Percentiles rank a stretch among this genome's conserved stretches.
These are phyloP conservation scores for Leccinum obscurum DNA, from an alignment of 768 basidiomycete species.

Conservation along the genomic window DNA sequence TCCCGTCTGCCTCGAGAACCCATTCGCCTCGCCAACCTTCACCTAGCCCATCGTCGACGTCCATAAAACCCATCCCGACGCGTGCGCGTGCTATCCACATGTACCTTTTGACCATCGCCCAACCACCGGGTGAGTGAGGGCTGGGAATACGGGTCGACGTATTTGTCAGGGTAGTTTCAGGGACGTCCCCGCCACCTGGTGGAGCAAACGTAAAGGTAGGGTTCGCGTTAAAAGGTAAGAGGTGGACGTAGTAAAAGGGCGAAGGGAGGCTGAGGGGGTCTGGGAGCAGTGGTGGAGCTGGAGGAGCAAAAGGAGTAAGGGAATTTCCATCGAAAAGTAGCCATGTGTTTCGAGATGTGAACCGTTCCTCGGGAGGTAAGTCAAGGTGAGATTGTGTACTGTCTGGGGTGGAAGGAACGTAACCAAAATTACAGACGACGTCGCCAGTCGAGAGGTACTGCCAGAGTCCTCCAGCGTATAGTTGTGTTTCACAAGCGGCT, in stretches of 20 bases:
- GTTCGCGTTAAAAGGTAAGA: slow-evolving; percentile 42
- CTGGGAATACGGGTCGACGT: slow-evolving; percentile 46
- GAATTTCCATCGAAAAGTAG: slow-evolving; percentile 66
- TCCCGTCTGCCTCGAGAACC: slow-evolving; percentile 80
- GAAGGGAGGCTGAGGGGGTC: slow-evolving; percentile 67
- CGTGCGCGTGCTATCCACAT: slow-evolving; percentile 64
- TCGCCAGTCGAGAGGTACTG: slow-evolving; percentile 75
- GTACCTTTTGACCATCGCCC: slow-evolving; percentile 58
- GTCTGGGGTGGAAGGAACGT: slow-evolving; percentile 50
- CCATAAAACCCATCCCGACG: slow-evolving; percentile 38
- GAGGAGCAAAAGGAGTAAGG: slow-evolving; percentile 63
- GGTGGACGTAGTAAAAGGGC: slow-evolving; percentile 75
- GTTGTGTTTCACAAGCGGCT: slow-evolving; percentile 63
- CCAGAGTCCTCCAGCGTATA: slow-evolving; percentile 70
- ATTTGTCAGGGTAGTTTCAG: slow-evolving; percentile 49
- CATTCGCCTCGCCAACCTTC: slow-evolving; percentile 78
- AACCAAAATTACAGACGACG: slow-evolving; percentile 79
- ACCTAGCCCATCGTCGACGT: slow-evolving; percentile 44
- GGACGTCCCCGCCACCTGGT: slow-evolving; percentile 35
- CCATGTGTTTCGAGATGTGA: slow-evolving; percentile 49
- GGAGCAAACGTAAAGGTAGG: slow-evolving; percentile 31
- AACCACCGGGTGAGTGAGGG: slow-evolving; percentile 60
- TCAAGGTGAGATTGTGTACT: slow-evolving; percentile 27
- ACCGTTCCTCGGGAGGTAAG: slow-evolving; percentile 19
- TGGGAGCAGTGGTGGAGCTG: slow-evolving; percentile 48